A percentile compares a stretch with the other conserved stretches of the same genome.
These are phyloP conservation scores for Debaryomyces psychrophilus DNA, from an alignment of 1,139 yeast species.

Conservation along the genomic window DNA sequence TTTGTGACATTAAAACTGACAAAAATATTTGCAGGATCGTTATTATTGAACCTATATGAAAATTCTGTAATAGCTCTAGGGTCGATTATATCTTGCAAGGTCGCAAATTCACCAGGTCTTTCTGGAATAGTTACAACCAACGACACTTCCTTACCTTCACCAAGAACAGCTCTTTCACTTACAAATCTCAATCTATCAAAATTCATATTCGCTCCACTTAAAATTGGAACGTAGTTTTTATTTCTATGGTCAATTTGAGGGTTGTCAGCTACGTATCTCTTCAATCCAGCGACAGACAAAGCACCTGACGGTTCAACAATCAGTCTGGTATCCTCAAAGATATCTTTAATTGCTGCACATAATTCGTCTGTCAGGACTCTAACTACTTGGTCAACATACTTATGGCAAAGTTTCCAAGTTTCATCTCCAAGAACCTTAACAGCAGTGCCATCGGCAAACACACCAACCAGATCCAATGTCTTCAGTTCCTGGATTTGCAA, in stretches of 20 bases:
- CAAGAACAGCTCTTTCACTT: constrained; percentile 96
- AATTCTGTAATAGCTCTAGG: constrained; percentile 94
- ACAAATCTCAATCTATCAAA: constrained; percentile 94
- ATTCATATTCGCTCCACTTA: constrained; percentile 98
- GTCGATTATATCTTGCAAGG: constrained; percentile 70
- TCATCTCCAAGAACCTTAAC: constrained; percentile 89
- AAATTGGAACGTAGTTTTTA: constrained; percentile 77
- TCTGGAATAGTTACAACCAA: constrained; percentile 90
- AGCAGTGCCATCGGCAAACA: constrained; percentile 99
- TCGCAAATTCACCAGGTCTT: constrained; percentile 83
- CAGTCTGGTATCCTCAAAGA: constrained; percentile 92
- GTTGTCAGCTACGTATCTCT: constrained; percentile 69
- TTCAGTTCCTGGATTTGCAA: constrained; percentile 58
- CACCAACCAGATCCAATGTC: constrained; percentile 73
- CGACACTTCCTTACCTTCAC: constrained; percentile 96
- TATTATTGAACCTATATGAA: constrained; percentile 71
- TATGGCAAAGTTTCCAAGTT: constrained; percentile 78
- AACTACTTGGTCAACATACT: constrained; percentile 85
- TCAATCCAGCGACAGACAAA: constrained; percentile 90
- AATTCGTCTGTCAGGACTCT: constrained; percentile 91
- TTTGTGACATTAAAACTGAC: constrained; percentile 84
- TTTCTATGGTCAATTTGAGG: constrained; percentile 72
- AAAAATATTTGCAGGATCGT: constrained; percentile 73
- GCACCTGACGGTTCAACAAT: constrained; percentile 98
- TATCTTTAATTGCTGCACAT: constrained; percentile 96